A percentile compares a stretch with the other conserved stretches of the same genome.
phyloP scores from a whole-genome alignment of 768 basidiomycete genomes.

The Hericium alpestre region DNA sequence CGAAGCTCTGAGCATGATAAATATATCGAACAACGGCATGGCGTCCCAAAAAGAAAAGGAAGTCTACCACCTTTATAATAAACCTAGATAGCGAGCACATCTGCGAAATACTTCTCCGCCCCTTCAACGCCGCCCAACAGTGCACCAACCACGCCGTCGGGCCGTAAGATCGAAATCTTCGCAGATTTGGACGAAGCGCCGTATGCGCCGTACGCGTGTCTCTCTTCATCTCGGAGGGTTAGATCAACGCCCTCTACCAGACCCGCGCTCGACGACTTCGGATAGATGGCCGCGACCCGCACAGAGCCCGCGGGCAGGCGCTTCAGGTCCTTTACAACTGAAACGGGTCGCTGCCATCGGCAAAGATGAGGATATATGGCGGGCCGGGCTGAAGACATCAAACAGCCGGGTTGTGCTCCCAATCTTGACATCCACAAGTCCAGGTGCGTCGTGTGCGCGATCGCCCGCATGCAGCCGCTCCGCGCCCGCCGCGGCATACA shows the following conservation, averaged over 20 bases:
- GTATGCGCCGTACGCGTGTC: conserved; percentile 4
- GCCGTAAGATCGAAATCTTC: conserved; percentile 1
- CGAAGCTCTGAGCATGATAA: no score
- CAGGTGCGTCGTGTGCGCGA: conserved; percentile 11
- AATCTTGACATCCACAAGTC: neutral
- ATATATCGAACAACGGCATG: no score
- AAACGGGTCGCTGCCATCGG: neutral
- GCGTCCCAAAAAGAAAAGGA: no score
- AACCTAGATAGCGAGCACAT: neutral
- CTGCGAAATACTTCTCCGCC: conserved; percentile 1
- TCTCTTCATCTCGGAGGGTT: conserved; percentile 6
- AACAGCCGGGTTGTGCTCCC: neutral
- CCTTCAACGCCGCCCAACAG: conserved; percentile 1
- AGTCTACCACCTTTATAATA: no score
- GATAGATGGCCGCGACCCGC: neutral
- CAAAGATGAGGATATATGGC: conserved; percentile 9
- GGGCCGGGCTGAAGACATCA: conserved; percentile 6
- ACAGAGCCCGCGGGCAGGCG: neutral
- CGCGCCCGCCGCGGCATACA: neutral
- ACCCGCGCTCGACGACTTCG: neutral
- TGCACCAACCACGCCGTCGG: conserved; percentile 6
- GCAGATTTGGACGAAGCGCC: neutral
- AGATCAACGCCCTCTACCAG: neutral
- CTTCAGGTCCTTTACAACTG: neutral
- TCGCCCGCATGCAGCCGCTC: conserved; percentile 7